A percentile compares a stretch with the other conserved stretches of the same genome.
Evolutionary conservation across 306 rosid genomes (phyloP).

Genomic region (Vachellia pachyceras): DNA sequence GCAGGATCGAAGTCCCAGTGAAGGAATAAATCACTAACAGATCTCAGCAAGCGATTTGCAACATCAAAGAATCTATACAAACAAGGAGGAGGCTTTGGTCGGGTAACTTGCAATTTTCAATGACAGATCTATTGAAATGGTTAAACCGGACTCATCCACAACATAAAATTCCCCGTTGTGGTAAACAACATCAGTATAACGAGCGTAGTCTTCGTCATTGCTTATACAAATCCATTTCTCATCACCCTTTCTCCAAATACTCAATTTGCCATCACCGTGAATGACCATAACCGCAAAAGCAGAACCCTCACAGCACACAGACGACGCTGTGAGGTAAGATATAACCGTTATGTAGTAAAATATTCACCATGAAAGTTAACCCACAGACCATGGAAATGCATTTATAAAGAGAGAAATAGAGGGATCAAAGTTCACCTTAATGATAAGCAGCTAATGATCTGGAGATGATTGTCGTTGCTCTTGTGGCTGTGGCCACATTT

Average conservation of each 20-base stretch:
- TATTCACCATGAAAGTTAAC: not conserved
- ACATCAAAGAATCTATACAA: too few relatives aligned
- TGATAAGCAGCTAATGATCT: slow-evolving; percentile 48
- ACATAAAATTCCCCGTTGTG: slow-evolving; percentile 11
- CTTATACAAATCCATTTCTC: not conserved
- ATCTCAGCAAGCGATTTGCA: slow-evolving; percentile 2
- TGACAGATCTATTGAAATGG: not conserved
- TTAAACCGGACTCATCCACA: not conserved
- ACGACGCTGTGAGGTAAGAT: too few relatives aligned
- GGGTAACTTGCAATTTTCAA: not conserved
- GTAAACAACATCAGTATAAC: not conserved
- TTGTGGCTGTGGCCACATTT: slow-evolving; percentile 61
- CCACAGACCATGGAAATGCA: not conserved
- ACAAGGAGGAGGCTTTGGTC: too few relatives aligned
- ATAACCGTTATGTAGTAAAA: not conserved
- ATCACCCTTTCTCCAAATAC: not conserved
- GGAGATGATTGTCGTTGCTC: slow-evolving; percentile 59
- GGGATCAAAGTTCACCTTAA: slow-evolving; percentile 40
- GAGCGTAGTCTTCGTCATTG: not conserved
- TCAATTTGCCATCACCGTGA: not conserved
- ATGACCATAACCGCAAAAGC: not conserved
- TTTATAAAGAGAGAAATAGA: slow-evolving; percentile 14
- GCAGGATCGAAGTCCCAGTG: too few relatives aligned
- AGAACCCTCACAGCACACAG: not conserved
- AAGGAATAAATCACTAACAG: not conserved